A percentile compares a stretch with the other conserved stretches of the same genome.
Conservation (phyloP, 768 basidiomycete species). For the Pleurotus tuoliensis region DNA sequence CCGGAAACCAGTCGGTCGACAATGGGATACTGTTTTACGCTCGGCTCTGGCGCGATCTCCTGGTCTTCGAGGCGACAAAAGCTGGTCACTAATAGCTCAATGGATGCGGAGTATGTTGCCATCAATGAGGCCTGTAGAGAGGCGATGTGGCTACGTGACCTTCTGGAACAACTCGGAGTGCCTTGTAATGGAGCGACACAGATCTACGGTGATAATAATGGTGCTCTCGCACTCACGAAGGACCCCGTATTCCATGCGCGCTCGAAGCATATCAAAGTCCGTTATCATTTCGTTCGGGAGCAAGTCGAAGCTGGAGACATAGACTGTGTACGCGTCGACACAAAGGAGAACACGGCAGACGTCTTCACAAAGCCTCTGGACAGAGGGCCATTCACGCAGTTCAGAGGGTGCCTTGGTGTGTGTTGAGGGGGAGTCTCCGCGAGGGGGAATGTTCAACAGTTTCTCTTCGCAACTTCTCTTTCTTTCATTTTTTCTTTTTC, state of each 20-base stretch:
- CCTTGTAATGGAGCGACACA: constrained; percentile 2
- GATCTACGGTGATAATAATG: constrained; percentile 31
- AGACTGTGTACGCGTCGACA: constrained; percentile 25
- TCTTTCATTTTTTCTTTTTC: too few species aligned
- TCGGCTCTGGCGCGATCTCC: constrained; percentile 25
- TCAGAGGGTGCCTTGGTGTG: too few species aligned
- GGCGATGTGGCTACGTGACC: constrained; percentile 19
- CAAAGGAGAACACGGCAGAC: constrained; percentile 21
- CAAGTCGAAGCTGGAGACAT: constrained; percentile 22
- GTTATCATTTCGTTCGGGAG: constrained; percentile 36
- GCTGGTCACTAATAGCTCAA: constrained; percentile 1
- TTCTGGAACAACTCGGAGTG: constrained; percentile 18
- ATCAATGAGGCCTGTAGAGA: constrained; percentile 8
- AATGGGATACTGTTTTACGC: constrained; percentile 29
- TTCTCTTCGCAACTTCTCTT: too few species aligned
- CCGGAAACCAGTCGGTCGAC: constrained; percentile 13
- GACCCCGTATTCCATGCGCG: constrained; percentile 31
- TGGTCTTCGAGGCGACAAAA: constrained; percentile 32
- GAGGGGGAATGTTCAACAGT: too few species aligned
- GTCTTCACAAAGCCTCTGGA: too few species aligned
- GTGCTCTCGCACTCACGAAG: constrained; percentile 27
- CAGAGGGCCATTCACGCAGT: too few species aligned
- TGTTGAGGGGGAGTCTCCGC: too few species aligned
- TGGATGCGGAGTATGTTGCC: too few species aligned
- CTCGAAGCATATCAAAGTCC: constrained; percentile 40